Evolutionary conservation across 1,139 yeast genomes (phyloP).

Genomic region (Yamadazyma diospyri): DNA sequence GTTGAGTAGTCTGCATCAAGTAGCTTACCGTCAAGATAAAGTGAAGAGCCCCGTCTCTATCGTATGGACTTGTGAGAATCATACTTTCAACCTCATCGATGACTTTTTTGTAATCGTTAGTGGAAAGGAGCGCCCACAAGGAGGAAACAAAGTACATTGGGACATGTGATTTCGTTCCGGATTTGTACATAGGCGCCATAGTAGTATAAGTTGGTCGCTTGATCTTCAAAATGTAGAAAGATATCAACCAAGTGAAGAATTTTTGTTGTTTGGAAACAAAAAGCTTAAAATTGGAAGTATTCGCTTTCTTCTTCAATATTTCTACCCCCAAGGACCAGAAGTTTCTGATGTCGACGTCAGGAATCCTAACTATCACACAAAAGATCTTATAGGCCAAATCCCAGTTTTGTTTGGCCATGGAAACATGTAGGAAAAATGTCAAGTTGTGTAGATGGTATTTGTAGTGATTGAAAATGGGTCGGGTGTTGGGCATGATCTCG

Average conservation of each 20-base stretch:
- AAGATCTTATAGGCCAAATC: conserved; percentile 49
- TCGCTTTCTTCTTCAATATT: conserved; percentile 19
- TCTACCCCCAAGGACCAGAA: conserved; percentile 60
- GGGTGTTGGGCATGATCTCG: conserved; percentile 24
- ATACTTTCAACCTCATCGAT: conserved; percentile 35
- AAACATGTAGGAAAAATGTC: conserved; percentile 30
- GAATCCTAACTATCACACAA: conserved; percentile 44
- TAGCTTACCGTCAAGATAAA: conserved; percentile 30
- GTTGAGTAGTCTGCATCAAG: conserved; percentile 17
- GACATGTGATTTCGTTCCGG: conserved; percentile 34
- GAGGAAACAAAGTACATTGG: conserved; percentile 36
- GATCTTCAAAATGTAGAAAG: conserved; percentile 21
- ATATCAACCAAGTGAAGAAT: conserved; percentile 34
- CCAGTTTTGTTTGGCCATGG: conserved; percentile 51
- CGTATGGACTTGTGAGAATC: conserved; percentile 43
- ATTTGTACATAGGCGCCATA: conserved; percentile 37
- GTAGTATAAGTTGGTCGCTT: conserved; percentile 10
- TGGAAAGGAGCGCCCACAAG: conserved; percentile 33
- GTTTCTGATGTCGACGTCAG: conserved; percentile 47
- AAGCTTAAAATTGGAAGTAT: conserved; percentile 2
- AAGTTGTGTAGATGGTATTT: conserved; percentile 31
- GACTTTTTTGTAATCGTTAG: conserved; percentile 23
- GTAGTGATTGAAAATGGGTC: conserved; percentile 2
- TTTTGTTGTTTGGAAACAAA: conserved; percentile 23
- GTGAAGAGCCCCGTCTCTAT: conserved; percentile 40